Conservation (phyloP, 352 stramenopile species). For the Phytophthora cajani region DNA sequence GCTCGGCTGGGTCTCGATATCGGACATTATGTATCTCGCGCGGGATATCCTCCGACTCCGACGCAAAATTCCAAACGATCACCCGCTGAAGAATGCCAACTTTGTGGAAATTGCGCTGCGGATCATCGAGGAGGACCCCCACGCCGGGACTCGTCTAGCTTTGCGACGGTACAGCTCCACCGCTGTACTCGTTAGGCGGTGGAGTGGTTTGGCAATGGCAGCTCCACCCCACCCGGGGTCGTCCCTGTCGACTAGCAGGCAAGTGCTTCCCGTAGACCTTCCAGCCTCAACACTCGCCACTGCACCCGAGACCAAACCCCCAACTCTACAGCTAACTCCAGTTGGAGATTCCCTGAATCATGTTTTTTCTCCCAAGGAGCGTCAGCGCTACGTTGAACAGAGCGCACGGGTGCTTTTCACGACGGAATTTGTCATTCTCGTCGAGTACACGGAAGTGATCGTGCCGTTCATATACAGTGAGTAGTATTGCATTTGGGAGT, state of each 20-base stretch:
- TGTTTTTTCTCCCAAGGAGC: conserved; percentile 13
- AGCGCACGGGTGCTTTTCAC: conserved; percentile 31
- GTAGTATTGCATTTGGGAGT: background rate
- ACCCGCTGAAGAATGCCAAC: conserved; percentile 2
- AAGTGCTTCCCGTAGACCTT: conserved; percentile 12
- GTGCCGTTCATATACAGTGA: conserved; percentile 39
- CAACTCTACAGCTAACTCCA: background rate
- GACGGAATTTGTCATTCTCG: conserved; percentile 37
- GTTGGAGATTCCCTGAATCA: background rate
- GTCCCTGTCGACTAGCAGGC: conserved; percentile 3
- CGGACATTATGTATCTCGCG: conserved; percentile 16
- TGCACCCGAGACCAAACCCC: background rate
- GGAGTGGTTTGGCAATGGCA: background rate
- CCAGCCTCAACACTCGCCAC: background rate
- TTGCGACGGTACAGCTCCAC: conserved; percentile 11
- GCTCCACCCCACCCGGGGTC: background rate
- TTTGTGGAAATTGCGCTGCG: conserved; percentile 24
- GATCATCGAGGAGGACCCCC: conserved; percentile 8
- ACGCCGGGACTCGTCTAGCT: background rate
- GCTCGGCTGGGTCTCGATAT: conserved; percentile 35
- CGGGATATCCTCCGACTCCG: conserved; percentile 8
- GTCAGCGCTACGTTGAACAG: conserved; percentile 10
- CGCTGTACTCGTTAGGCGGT: background rate
- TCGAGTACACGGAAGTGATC: conserved; percentile 44
- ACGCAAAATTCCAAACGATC: conserved; percentile 6